phyloP scores from a whole-genome alignment of 352 stramenopile genomes.

The Pythium folliculosum region DNA sequence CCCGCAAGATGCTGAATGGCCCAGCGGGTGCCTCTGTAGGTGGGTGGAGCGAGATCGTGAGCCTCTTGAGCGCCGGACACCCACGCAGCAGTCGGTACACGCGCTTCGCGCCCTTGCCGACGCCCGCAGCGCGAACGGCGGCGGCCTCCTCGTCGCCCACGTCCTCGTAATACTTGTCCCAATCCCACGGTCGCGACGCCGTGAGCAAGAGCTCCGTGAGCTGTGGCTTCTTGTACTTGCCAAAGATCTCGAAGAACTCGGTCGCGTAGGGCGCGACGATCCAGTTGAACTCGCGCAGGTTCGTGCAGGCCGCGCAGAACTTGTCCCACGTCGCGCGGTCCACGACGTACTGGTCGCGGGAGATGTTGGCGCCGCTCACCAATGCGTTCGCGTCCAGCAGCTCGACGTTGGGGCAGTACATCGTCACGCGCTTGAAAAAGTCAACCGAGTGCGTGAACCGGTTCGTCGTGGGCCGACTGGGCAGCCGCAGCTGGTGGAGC shows the following conservation, averaged over 20 bases:
- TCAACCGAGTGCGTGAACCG: background rate
- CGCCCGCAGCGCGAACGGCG: background rate
- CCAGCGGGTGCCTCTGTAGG: background rate
- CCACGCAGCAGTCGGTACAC: slow-evolving; percentile 6
- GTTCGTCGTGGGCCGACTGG: background rate
- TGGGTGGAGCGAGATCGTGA: slow-evolving; percentile 6
- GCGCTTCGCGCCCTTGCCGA: slow-evolving; percentile 1
- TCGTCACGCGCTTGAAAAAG: slow-evolving; percentile 1
- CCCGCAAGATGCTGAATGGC: background rate
- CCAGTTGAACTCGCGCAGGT: slow-evolving; percentile 16
- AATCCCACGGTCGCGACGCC: slow-evolving; percentile 8
- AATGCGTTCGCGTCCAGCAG: slow-evolving; percentile 3
- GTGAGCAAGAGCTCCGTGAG: slow-evolving; percentile 14
- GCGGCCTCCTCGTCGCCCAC: slow-evolving; percentile 8
- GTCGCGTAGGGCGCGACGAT: slow-evolving; percentile 5
- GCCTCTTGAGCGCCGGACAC: slow-evolving; percentile 13
- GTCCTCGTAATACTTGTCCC: slow-evolving; percentile 18
- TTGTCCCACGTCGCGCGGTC: slow-evolving; percentile 14
- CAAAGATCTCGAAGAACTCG: slow-evolving; percentile 23
- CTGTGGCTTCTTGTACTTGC: slow-evolving; percentile 14
- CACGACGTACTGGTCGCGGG: slow-evolving; percentile 3
- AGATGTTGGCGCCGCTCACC: background rate
- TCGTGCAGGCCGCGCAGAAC: slow-evolving; percentile 5
- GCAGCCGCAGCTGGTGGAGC: slow-evolving; percentile 6
- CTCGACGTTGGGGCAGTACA: slow-evolving; percentile 7